Conservation (phyloP, 306 rosid genomes). For the Quercus wislizeni region DNA sequence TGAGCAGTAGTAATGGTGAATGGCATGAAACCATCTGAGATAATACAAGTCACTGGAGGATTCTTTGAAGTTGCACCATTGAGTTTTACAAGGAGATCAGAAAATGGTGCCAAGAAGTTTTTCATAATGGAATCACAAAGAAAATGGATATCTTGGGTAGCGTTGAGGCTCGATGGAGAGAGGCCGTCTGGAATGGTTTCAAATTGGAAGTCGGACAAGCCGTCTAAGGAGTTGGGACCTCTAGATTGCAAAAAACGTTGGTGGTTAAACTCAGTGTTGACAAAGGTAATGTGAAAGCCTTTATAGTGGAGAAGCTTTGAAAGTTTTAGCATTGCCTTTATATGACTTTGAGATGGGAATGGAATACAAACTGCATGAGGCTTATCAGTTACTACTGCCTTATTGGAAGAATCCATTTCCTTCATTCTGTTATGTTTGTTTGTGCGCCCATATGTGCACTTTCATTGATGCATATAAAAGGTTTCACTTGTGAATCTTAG, state of each 20-base stretch:
- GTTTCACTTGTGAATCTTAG: too few species aligned
- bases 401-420: background rate
- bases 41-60: background rate
- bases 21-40: slow-evolving; percentile 2
- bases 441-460: too few species aligned
- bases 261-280: slow-evolving; percentile 17
- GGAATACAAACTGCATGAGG: slow-evolving; percentile 21
- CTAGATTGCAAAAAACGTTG: background rate
- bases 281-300: slow-evolving; percentile 15
- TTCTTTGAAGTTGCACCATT: background rate
- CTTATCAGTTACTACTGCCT: background rate
- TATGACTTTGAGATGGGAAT: slow-evolving; percentile 4
- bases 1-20: background rate
- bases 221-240: background rate
- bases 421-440: too few species aligned
- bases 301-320: slow-evolving; percentile 14
- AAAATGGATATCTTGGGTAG: background rate
- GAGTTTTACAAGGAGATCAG: background rate
- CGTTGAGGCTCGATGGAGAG: background rate
- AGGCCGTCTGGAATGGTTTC: slow-evolving; percentile 17
- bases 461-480: too few species aligned
- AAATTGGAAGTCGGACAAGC: background rate
- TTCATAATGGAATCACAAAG: background rate
- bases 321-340: slow-evolving; percentile 7
- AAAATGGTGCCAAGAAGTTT: background rate